These are phyloP conservation scores for Talaromyces sp. DNA, from an alignment of 2,329 filamentous ascomycete genomes.

Conservation along the genomic window DNA sequence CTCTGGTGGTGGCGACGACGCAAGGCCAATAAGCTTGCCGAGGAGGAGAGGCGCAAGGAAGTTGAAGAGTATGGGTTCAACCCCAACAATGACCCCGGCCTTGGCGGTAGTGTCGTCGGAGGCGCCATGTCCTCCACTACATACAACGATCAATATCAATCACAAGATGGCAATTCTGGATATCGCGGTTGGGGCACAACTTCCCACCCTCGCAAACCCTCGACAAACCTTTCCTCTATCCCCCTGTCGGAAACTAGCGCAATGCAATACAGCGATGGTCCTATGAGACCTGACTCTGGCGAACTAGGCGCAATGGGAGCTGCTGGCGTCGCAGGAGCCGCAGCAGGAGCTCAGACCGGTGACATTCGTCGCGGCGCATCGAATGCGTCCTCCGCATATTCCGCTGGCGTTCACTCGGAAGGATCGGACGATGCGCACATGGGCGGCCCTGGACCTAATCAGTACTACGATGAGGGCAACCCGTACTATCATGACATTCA, in stretches of 20 bases:
- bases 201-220: constrained; percentile 74
- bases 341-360: constrained; percentile 59
- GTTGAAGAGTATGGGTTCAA: constrained; percentile 97
- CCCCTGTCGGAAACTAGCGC: constrained; percentile 69
- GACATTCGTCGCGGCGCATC: constrained; percentile 86
- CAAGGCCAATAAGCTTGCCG: constrained; percentile 76
- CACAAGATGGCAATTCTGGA: constrained; percentile 52
- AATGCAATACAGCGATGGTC: constrained; percentile 60
- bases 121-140: constrained; percentile 38
- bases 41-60: constrained; percentile 88
- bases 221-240: constrained; percentile 75
- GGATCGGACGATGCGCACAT: constrained; percentile 54
- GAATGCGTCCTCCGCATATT: constrained; percentile 95
- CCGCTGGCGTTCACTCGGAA: constrained; percentile 70
- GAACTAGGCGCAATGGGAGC: constrained; percentile 80
- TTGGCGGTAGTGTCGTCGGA: constrained; percentile 56
- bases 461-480: constrained; percentile 51
- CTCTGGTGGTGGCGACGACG: constrained; percentile 86
- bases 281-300: constrained; percentile 54
- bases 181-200: constrained; percentile 94
- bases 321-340: constrained; percentile 64
- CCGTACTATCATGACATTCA: constrained; percentile 52
- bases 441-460: constrained; percentile 43
- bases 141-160: constrained; percentile 28
- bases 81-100: constrained; percentile 87